Base-by-base conservation (phyloP, 805 yeast genomes). In the Grigorovia transvaalensis region DNA sequence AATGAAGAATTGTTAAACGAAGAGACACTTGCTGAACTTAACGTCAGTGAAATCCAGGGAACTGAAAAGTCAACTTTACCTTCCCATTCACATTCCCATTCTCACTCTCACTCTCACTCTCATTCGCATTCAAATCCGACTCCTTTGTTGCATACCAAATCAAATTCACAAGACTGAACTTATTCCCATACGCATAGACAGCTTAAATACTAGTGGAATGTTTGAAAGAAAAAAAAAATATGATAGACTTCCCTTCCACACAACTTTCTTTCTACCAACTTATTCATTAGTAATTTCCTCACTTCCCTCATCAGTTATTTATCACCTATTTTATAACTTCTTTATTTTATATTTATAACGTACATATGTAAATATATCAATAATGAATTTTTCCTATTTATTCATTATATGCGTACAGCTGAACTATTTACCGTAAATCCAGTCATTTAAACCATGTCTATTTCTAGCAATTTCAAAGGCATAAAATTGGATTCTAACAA, bases 401-500 rank as follows among this genome's bases (percentile, higher is more conserved):
- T 33, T 33, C 15, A 33, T 33, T 5, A 33, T 33, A 20, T 11
- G 1, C 3, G 20, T 40, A 29, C 42, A 18, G 27, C 15, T 8
- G 41, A 44, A 50, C 53, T 56, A 54, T 45, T 72, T 66, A 55
- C 71, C 71, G 52, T 67, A 70, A 51, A 81, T 76, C 99, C 99
- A 93, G 72, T 93, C 96, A 72, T 93, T 93, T 62, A 86, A 76
- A 41, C 96, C 96, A 57, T 77, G 77, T 68, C 82, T 86, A 74
- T 93, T 93, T 78, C 99, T 85, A 54, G 88, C 88, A 57, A 93
- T 85, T 74, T 93, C 99, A 64, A 89, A 78, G 51, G 96, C 96
- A 62, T 90, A 86, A 67, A 93, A 93, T 72, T 93, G 98, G 65
- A 91, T 80, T 73, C 98, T 83, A 53, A 91, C 93, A 11, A 76